phyloP scores from a whole-genome alignment of 345 rosid species.

The Aquilaria sinensis region DNA sequence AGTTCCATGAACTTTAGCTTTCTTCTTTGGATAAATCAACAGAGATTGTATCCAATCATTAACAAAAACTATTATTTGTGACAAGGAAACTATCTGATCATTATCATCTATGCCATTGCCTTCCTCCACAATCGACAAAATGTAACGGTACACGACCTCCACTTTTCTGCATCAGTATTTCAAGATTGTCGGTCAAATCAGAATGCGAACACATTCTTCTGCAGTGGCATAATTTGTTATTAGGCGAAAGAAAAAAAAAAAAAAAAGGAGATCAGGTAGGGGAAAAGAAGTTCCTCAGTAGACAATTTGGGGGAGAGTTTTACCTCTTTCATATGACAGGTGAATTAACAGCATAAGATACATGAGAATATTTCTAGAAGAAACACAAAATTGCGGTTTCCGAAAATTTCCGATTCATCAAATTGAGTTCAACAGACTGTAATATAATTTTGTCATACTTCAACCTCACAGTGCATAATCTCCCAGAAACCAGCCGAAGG shows the following conservation, averaged over 20 bases:
- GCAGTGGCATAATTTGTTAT: background rate
- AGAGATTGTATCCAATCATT: conserved; percentile 71
- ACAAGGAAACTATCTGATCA: conserved; percentile 47
- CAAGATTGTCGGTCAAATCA: conserved; percentile 5
- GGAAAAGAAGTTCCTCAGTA: too few species aligned
- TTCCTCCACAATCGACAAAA: conserved; percentile 34
- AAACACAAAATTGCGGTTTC: too few species aligned
- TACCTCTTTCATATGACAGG: too few species aligned
- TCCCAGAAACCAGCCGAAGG: conserved; percentile 1
- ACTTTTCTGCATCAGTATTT: conserved; percentile 62
- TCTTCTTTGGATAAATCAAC: conserved; percentile 44
- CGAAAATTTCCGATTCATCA: background rate
- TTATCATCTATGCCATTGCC: conserved; percentile 33
- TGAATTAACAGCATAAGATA: background rate
- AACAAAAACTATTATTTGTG: conserved; percentile 56
- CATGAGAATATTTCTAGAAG: background rate
- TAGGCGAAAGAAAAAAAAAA: background rate
- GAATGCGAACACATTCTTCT: background rate
- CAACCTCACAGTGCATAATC: background rate
- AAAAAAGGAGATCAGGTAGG: background rate
- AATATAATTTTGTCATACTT: background rate
- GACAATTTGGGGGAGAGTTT: too few species aligned
- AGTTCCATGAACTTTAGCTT: conserved; percentile 18
- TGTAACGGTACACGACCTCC: conserved; percentile 36
- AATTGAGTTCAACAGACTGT: background rate